Evolutionary conservation across 345 rosid genomes (phyloP), one percentile per base, ranked within the genome.

Genomic region (Moricandia moricandioides): DNA sequence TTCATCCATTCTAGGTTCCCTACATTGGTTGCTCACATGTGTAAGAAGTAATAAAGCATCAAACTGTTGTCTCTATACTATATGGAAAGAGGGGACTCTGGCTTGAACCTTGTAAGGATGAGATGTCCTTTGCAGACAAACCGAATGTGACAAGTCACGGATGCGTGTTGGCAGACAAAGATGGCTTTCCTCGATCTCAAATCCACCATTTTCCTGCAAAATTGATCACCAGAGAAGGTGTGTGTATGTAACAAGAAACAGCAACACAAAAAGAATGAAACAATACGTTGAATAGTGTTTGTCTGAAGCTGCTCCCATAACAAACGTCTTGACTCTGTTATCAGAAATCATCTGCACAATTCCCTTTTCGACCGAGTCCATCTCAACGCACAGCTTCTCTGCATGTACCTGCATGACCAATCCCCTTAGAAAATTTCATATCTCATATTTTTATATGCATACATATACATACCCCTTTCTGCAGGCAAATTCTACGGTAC

Each of bases 181-280:
- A 77, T 65, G 16, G 98, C 93, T 86, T 91, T 93, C 86, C 78
- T 93, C 45, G 97, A 89, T 67, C 87, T 88, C 76, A 86, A 79
- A 7, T 83, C 86, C 70, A 33, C 73, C 91, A 86, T 81, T 74
- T 66, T 89, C 86, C 98, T 93, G 89, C 82, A 81, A 65, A 39
- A 64, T 71, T 27, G 35, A 60, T 64, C 51, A 62, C 74, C 34
- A 21, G 24, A 11, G 9, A 21, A 21, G 24, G 24, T 21, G 1
- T 21, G 24, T 21, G 1, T 21, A 21, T 21, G 24, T 21, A 21
- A 21, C 24, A 21, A 21, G 24, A 21, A 29, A 29, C 39, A 29
- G 49, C 13, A 43, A 47, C 17, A 47, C 52, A 47, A 45, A 2
- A 47, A 21, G 24, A 21, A 21, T 21, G 24, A 21, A 21, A 21